These are phyloP conservation scores for Citropsis articulata DNA, from an alignment of 345 rosid genomes.

Conservation along the genomic window DNA sequence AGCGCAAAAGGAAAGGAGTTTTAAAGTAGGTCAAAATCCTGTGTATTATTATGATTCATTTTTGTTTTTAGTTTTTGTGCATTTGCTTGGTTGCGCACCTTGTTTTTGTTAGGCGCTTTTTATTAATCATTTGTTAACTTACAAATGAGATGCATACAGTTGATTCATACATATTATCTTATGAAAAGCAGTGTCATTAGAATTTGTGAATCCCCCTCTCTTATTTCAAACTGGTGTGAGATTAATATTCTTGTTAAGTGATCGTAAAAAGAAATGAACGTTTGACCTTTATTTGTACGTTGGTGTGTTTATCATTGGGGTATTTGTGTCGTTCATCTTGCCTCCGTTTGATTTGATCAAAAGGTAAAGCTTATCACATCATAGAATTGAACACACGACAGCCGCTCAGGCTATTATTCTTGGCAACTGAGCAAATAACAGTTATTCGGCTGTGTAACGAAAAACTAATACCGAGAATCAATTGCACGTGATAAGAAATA, in stretches of 20 bases:
- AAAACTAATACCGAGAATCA: background rate
- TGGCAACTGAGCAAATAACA: too few relatives aligned
- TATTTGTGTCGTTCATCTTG: too few relatives aligned
- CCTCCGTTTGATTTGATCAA: too few relatives aligned
- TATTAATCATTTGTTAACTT: conserved; percentile 15
- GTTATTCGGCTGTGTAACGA: background rate
- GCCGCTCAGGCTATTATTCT: background rate
- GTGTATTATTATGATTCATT: conserved; percentile 31
- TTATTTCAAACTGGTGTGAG: background rate
- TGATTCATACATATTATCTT: background rate
- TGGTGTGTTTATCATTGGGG: too few relatives aligned
- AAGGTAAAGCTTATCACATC: too few relatives aligned
- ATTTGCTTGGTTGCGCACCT: conserved; percentile 23
- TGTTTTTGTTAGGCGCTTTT: conserved; percentile 15
- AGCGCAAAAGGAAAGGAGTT: conserved; percentile 41
- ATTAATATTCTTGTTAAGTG: too few relatives aligned
- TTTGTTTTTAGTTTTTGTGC: conserved; percentile 28
- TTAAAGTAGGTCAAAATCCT: conserved; percentile 33
- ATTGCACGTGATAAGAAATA: background rate
- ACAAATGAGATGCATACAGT: conserved; percentile 12
- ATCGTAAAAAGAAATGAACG: too few relatives aligned
- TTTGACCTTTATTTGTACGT: too few relatives aligned
- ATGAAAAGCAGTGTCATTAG: background rate
- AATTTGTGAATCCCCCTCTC: background rate
- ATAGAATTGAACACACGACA: too few relatives aligned